Percentiles rank a stretch among this genome's conserved stretches.
phyloP scores from a whole-genome alignment of 169 alveolate species.

The Theileria annulata region DNA sequence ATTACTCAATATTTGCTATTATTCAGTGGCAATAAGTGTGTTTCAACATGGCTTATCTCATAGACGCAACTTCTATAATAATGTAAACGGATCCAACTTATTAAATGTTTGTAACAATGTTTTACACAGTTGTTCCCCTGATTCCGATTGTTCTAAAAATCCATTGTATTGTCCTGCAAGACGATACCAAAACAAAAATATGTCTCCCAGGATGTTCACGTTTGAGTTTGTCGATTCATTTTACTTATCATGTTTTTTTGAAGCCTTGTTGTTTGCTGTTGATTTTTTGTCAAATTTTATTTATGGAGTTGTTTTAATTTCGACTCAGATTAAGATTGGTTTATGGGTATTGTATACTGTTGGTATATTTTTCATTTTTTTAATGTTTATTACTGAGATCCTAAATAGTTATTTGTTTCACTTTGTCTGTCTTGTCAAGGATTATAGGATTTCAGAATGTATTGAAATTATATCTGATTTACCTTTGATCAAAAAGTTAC shows the following conservation, averaged over 20 bases:
- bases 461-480: conserved; percentile 16
- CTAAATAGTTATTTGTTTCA: background rate
- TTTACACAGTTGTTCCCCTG: background rate
- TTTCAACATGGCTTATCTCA: conserved; percentile 46
- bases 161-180: conserved; percentile 57
- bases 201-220: conserved; percentile 28
- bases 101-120: background rate
- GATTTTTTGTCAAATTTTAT: conserved; percentile 4
- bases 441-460: conserved; percentile 24
- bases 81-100: background rate
- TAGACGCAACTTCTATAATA: background rate
- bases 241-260: conserved; percentile 14
- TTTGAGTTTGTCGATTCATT: conserved; percentile 24
- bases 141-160: conserved; percentile 16
- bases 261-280: conserved; percentile 8
- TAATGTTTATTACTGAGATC: conserved; percentile 13
- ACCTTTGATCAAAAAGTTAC: background rate
- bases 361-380: background rate
- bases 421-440: too few relatives aligned
- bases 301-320: background rate
- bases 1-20: conserved; percentile 11
- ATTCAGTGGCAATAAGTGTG: conserved; percentile 14
- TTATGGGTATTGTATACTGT: background rate
- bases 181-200: conserved; percentile 39
- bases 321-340: background rate